phyloP scores from a whole-genome alignment of 257 asterid species.

The Solanum ossicruentum region DNA sequence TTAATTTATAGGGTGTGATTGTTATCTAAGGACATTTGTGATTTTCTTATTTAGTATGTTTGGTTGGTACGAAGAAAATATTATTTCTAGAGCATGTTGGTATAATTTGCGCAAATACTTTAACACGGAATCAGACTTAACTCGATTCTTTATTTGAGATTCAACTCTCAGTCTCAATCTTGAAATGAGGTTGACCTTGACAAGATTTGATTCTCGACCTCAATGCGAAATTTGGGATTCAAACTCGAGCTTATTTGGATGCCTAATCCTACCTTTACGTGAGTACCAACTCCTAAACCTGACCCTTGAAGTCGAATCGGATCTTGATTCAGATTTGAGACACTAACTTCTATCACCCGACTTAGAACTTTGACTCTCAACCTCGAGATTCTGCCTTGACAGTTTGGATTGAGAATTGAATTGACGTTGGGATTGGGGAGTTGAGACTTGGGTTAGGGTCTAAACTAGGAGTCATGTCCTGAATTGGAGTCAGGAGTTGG shows the following conservation, averaged over 20 bases:
- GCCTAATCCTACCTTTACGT: background rate
- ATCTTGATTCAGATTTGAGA: background rate
- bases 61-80: no score
- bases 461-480: no score
- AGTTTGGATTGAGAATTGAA: no score
- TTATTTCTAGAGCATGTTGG: no score
- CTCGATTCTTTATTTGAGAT: no score
- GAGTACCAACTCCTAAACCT: background rate
- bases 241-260: no score
- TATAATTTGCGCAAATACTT: background rate
- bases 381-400: background rate
- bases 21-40: no score
- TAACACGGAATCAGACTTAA: rapidly evolving
- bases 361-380: background rate
- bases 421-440: no score
- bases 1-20: background rate
- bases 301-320: background rate
- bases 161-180: background rate
- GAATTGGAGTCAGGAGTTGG: no score
- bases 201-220: background rate
- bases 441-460: no score
- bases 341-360: background rate
- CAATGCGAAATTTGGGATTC: background rate
- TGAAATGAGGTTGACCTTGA: background rate
- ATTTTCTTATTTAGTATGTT: no score